Evolutionary conservation across 2,329 filamentous ascomycete genomes (phyloP), one percentile per base, ranked within the genome.

Genomic region (Trichoderma gracile): DNA sequence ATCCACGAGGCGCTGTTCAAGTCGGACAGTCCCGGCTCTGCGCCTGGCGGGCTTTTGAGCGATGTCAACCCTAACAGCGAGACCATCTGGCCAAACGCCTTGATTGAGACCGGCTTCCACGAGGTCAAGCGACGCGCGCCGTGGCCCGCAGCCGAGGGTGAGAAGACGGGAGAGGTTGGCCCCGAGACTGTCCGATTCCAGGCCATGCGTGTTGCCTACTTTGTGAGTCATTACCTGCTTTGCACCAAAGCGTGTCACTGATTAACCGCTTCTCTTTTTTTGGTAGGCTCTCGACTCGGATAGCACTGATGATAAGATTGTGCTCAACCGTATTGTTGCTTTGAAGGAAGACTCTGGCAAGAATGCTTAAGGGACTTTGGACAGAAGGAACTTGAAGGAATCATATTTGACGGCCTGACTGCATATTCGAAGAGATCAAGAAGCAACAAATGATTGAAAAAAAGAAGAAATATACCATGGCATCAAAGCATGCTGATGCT

Each of bases 291-390:
- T 94, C 74, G 92, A 96, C 74, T 84, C 83, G 50, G 91, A 95
- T 70, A 89, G 86, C 59, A 89, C 85, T 15, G 84, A 85, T 21
- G 89, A 91, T 15, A 89, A 88, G 74, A 80, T 96, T 66, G 84
- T 97, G 57, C 78, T 97, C 40, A 97, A 97, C 78, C 85, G 91
- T 60, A 96, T 97, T 70, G 92, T 97, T 23, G 89, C 89, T 46
- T 78, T 97, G 71, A 95, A 95, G 79, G 92, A 96, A 77, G 91
- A 94, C 17, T 17, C 60, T 30, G 55, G 55, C 30, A 66, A 66
- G 40, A 58, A 46, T 27, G 49, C 46, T 46, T 46, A 12, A 38
- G 12, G 10, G 3, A 3, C 27, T 38, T 8, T 14, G 33, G 10
- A 38, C 33, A 38, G 33, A 27, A 27, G 2, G 25, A 27, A 2